Conservation (phyloP, 1,284 basidiomycete genomes). For the Cutaneotrichosporon curvatum region DNA sequence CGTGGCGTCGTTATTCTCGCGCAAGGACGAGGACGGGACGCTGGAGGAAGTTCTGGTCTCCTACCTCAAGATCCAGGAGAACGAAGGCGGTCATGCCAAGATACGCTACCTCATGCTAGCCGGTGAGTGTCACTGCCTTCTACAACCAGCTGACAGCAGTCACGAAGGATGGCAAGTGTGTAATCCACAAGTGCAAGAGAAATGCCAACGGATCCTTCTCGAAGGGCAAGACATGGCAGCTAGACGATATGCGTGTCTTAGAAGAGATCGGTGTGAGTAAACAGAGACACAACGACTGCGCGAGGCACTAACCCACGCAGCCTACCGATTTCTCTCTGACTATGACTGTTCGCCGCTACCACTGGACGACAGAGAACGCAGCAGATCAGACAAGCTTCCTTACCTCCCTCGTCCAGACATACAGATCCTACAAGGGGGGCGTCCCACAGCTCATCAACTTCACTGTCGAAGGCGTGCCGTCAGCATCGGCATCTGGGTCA, state of each 20-base stretch:
- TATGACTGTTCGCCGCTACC: slow-evolving; percentile 68
- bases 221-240: slow-evolving; percentile 93
- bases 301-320: slow-evolving; percentile 43
- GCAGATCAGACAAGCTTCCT: slow-evolving; percentile 66
- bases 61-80: slow-evolving; percentile 84
- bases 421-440: slow-evolving; percentile 56
- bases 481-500: neutral
- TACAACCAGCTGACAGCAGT: slow-evolving; percentile 47
- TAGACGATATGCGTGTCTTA: slow-evolving; percentile 70
- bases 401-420: slow-evolving; percentile 61
- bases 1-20: slow-evolving; percentile 72
- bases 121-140: slow-evolving; percentile 53
- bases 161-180: slow-evolving; percentile 58
- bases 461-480: neutral
- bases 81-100: slow-evolving; percentile 58
- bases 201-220: slow-evolving; percentile 94
- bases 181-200: slow-evolving; percentile 90
- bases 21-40: slow-evolving; percentile 54
- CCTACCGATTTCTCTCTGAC: slow-evolving; percentile 68
- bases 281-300: neutral
- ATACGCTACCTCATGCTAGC: slow-evolving; percentile 79
- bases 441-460: slow-evolving; percentile 43
- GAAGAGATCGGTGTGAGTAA: slow-evolving; percentile 65
- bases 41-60: slow-evolving; percentile 71
- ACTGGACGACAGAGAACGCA: slow-evolving; percentile 72